Percentiles rank a stretch among this genome's conserved stretches.
These are phyloP conservation scores for Cladorrhinum sp. DNA, from an alignment of 2,329 filamentous ascomycete genomes.

Conservation along the genomic window DNA sequence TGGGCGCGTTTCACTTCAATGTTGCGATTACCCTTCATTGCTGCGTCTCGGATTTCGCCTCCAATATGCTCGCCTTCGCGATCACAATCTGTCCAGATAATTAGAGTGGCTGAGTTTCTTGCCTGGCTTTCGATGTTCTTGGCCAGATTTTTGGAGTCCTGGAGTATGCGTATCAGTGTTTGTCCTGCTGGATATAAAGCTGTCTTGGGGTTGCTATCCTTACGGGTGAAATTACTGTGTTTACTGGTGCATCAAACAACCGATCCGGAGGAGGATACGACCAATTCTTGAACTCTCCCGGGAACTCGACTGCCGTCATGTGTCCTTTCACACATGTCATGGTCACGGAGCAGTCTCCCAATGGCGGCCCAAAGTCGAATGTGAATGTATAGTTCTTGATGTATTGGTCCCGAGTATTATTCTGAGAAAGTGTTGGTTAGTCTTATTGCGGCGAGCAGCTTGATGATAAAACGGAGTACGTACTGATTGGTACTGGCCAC, in stretches of 20 bases:
- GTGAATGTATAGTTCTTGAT: constrained; percentile 94
- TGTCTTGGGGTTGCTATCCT: constrained; percentile 19
- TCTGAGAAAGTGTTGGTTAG: constrained; percentile 43
- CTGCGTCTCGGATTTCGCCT: constrained; percentile 80
- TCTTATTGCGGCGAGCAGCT: neutral
- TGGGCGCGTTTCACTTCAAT: constrained; percentile 81
- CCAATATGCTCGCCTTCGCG: constrained; percentile 97
- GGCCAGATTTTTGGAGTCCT: constrained; percentile 79
- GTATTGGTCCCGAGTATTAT: constrained; percentile 67
- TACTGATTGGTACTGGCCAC: constrained; percentile 69
- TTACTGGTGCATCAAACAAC: constrained; percentile 78
- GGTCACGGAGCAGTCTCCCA: constrained; percentile 78
- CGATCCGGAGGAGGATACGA: constrained; percentile 70
- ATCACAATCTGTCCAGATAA: constrained; percentile 99
- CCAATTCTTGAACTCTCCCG: constrained; percentile 73
- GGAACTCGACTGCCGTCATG: constrained; percentile 77
- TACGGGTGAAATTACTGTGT: constrained; percentile 65
- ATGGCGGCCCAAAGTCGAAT: constrained; percentile 78
- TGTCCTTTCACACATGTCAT: constrained; percentile 96
- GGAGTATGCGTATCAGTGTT: neutral
- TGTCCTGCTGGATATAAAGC: neutral
- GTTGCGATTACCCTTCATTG: constrained; percentile 65
- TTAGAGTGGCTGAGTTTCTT: constrained; percentile 66
- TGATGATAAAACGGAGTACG: constrained; percentile 32
- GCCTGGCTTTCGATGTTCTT: constrained; percentile 82